Percentiles rank a stretch among this genome's conserved stretches.
Conservation (phyloP, 2,329 filamentous ascomycete genomes). For the Sarocladium brachiariae region DNA sequence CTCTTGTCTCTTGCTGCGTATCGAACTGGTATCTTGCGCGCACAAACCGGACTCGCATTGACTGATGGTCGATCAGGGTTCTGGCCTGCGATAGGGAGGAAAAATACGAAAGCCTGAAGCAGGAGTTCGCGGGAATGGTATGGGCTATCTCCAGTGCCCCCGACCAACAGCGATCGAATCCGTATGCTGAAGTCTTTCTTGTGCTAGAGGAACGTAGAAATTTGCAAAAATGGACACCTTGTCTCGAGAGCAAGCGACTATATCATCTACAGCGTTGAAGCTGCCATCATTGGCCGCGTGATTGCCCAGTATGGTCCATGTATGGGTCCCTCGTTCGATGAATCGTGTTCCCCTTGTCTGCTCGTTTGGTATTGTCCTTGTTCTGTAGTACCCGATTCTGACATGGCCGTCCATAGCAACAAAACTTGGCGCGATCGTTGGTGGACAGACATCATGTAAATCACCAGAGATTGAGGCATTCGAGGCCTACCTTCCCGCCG, state of each 20-base stretch:
- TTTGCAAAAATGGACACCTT: constrained; percentile 88
- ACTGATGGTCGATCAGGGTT: constrained; percentile 50
- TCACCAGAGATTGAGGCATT: constrained; percentile 93
- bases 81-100: constrained; percentile 91
- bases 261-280: constrained; percentile 98
- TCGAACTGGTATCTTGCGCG: too few relatives aligned
- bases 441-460: constrained; percentile 97
- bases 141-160: constrained; percentile 5
- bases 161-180: constrained; percentile 11
- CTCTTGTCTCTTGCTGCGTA: background rate
- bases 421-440: constrained; percentile 90
- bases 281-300: constrained; percentile 79
- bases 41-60: background rate
- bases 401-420: constrained; percentile 56
- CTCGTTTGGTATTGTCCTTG: too few relatives aligned
- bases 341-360: constrained; percentile 11
- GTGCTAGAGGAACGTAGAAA: constrained; percentile 66
- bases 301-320: constrained; percentile 88
- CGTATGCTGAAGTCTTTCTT: constrained; percentile 39
- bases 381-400: constrained; percentile 9
- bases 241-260: constrained; percentile 96
- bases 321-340: constrained; percentile 41
- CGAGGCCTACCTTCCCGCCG: constrained; percentile 75
- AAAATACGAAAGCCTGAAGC: constrained; percentile 71
- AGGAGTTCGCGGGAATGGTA: constrained; percentile 67